A percentile compares a stretch with the other conserved stretches of the same genome.
Evolutionary conservation across 805 yeast species (phyloP).

Genomic region (Komagataella pastoris): DNA sequence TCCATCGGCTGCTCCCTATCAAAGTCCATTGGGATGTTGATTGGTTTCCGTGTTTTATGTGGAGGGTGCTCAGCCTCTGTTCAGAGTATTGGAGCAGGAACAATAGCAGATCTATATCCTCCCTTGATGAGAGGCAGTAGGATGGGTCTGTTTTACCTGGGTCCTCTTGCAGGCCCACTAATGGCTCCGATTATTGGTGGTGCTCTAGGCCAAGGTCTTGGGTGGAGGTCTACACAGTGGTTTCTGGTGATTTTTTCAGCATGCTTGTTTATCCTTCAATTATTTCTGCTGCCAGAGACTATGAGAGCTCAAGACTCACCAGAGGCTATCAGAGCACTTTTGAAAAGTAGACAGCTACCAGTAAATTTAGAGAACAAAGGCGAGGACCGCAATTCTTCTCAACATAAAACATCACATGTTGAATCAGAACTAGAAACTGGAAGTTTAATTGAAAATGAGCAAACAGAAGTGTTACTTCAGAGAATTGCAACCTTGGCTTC

Average conservation of each 20-base stretch:
- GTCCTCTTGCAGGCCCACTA: slow-evolving; percentile 73
- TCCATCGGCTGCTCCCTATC: slow-evolving; percentile 62
- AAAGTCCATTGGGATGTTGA: slow-evolving; percentile 45
- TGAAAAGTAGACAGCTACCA: slow-evolving; percentile 16
- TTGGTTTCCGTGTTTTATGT: slow-evolving; percentile 53
- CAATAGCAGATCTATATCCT: slow-evolving; percentile 59
- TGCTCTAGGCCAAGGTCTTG: slow-evolving; percentile 54
- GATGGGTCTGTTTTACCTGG: slow-evolving; percentile 69
- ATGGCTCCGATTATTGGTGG: slow-evolving; percentile 76
- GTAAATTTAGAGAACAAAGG: slow-evolving; percentile 9
- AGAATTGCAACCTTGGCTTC: background rate
- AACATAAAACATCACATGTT: slow-evolving; percentile 1
- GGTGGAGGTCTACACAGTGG: slow-evolving; percentile 90
- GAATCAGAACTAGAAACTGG: slow-evolving; percentile 8
- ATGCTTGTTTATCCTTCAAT: slow-evolving; percentile 29
- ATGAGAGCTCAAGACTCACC: slow-evolving; percentile 48
- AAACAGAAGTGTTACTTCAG: slow-evolving; percentile 3
- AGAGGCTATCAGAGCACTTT: slow-evolving; percentile 34
- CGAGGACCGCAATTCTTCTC: slow-evolving; percentile 2
- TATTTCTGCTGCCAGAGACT: slow-evolving; percentile 69
- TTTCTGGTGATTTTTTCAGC: slow-evolving; percentile 59
- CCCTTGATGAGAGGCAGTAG: slow-evolving; percentile 65
- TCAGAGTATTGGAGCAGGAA: slow-evolving; percentile 85
- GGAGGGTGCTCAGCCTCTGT: slow-evolving; percentile 82
- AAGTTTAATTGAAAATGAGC: slow-evolving; percentile 11